phyloP scores from a whole-genome alignment of 1,284 basidiomycete species.

The Fomitopsis schrenkii region DNA sequence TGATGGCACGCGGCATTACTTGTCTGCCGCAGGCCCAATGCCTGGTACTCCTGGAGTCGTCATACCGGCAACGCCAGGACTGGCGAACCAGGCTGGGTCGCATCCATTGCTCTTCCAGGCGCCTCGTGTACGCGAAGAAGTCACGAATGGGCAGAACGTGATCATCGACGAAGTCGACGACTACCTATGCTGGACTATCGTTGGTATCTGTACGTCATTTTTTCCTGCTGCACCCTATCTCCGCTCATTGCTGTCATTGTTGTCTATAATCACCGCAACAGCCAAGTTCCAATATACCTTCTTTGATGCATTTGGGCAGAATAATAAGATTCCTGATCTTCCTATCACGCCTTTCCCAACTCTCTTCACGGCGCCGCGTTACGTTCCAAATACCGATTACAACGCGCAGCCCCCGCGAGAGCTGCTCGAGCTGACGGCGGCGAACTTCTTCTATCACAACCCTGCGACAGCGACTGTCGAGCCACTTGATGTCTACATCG shows the following conservation, averaged over 20 bases:
- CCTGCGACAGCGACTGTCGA: conserved; percentile 57
- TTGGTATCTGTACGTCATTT: conserved; percentile 80
- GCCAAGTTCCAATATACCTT: conserved; percentile 94
- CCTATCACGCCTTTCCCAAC: conserved; percentile 90
- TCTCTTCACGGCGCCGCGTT: conserved; percentile 75
- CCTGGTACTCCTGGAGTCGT: conserved; percentile 67
- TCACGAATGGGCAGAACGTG: conserved; percentile 63
- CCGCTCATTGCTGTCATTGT: conserved; percentile 7
- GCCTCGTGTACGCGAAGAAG: conserved; percentile 69
- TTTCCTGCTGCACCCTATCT: not conserved
- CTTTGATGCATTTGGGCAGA: conserved; percentile 83
- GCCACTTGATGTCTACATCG: conserved; percentile 86
- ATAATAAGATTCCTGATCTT: conserved; percentile 67
- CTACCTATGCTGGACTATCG: conserved; percentile 93
- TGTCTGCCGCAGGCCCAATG: conserved; percentile 80
- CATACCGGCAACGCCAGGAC: conserved; percentile 59
- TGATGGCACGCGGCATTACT: conserved; percentile 76
- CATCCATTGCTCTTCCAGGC: conserved; percentile 77
- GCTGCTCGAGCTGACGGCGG: conserved; percentile 71
- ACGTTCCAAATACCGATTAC: conserved; percentile 68
- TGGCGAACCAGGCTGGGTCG: conserved; percentile 69
- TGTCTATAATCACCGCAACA: conserved; percentile 28
- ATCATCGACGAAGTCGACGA: conserved; percentile 89
- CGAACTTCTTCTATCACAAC: conserved; percentile 79
- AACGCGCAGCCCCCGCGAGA: conserved; percentile 11